Evolutionary conservation across 306 rosid species (phyloP), one percentile per base, ranked within the genome.

Genomic region (Biancaea sappan): DNA sequence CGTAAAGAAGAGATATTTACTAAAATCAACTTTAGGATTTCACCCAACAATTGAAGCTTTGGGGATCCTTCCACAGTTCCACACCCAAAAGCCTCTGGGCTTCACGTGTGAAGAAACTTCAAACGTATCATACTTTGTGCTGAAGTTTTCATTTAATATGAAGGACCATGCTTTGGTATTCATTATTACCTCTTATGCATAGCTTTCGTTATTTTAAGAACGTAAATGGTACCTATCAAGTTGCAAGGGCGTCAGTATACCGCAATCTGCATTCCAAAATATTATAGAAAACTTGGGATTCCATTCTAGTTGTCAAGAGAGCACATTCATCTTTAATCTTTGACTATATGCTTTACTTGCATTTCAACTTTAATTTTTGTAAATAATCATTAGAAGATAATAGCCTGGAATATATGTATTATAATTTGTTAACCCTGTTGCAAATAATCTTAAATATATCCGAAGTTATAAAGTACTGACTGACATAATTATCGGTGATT

Each of bases 191-290:
- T 24, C 37, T 3, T 29, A 22, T 24, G 35, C 22, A 65, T 6
- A 35, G n/a, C 68, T 19, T 12, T 31, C 21, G 3, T 67, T 62
- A 72, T 53, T 60, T 64, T 54, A 21, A 37, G 40, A 48, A 50
- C 43, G 50, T 40, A 66, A 70, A 57, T 24, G 32, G 19, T 41
- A 71, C 75, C 18, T 51, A 56, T 35, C 40, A 75, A 70, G 48
- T 41, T 8, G 7, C 37, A 13, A 41, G 48, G 32, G 26, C 35
- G 16, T 25, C 25, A 24, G 8, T 15, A 8, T 44, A 16, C 35
- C 52, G 14, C 24, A 14, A 15, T 3, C 16, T 43, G 12, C 19
- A 8, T 16, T 8, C 38, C 34, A 41, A 24, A 66, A 25, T 10
- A 25, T n/a, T 66, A 41, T 10, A 41, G 31, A 25, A 16, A 15